A percentile compares a stretch with the other conserved stretches of the same genome.
These are phyloP conservation scores for Catunica adiposa DNA, from an alignment of 2,329 filamentous ascomycete genomes.

Conservation along the genomic window DNA sequence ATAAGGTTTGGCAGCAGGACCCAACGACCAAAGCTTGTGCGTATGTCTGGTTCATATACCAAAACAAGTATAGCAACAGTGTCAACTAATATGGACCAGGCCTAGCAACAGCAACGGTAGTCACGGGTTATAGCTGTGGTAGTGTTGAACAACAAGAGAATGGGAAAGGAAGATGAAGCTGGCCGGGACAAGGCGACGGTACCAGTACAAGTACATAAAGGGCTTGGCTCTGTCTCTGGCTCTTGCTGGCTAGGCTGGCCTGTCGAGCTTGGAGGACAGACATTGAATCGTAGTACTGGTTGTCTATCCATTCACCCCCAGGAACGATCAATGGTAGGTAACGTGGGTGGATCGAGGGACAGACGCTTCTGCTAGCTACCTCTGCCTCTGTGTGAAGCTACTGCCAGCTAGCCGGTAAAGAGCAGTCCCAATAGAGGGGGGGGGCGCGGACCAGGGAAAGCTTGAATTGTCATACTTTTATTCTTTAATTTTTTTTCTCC, in stretches of 20 bases:
- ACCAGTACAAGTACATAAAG: conserved; percentile 7
- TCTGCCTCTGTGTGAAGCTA: background rate
- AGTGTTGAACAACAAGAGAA: background rate
- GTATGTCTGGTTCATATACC: conserved; percentile 2
- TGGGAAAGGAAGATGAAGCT: conserved; percentile 6
- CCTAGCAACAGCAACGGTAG: no score
- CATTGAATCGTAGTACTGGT: no score
- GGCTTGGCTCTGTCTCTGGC: conserved; percentile 2
- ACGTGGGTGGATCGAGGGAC: no score
- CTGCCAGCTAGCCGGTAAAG: background rate
- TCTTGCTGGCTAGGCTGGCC: background rate
- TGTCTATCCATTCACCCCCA: no score
- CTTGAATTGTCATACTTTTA: conserved; percentile 1
- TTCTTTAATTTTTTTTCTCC: background rate
- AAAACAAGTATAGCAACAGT: background rate
- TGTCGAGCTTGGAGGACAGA: no score
- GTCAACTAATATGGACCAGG: no score
- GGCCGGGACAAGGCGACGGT: conserved; percentile 1
- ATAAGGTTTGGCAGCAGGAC: conserved; percentile 1
- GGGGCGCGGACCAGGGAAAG: conserved; percentile 2
- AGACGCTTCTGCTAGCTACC: background rate
- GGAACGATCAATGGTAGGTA: no score
- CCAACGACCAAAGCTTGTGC: conserved; percentile 1
- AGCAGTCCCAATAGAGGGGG: background rate
- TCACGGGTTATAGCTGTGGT: background rate